Evolutionary conservation across 2,329 filamentous ascomycete genomes (phyloP).

Genomic region (Falciphora oryzae): DNA sequence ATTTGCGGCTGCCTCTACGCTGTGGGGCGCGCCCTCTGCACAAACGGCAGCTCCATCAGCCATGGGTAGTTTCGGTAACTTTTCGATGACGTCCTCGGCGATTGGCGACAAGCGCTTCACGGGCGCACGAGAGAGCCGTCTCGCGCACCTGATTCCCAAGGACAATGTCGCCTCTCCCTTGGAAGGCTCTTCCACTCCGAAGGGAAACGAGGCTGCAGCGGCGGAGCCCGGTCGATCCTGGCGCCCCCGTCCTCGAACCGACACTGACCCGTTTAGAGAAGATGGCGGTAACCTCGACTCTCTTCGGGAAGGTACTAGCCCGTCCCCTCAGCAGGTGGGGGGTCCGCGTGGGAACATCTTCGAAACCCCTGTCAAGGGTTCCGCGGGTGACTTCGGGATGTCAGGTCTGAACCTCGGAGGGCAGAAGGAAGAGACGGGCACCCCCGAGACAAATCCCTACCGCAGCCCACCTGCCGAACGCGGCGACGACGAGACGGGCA

Average conservation of each 20-base stretch:
- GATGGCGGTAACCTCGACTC: constrained; percentile 48
- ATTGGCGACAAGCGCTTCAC: constrained; percentile 69
- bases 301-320: constrained; percentile 66
- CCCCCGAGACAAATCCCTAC: constrained; percentile 94
- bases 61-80: constrained; percentile 86
- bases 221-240: constrained; percentile 41
- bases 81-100: constrained; percentile 59
- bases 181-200: constrained; percentile 42
- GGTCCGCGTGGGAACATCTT: constrained; percentile 34
- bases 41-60: constrained; percentile 60
- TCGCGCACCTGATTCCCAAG: constrained; percentile 80
- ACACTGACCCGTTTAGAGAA: constrained; percentile 69
- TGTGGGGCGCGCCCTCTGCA: constrained; percentile 42
- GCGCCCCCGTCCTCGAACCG: constrained; percentile 58
- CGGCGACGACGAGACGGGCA: constrained; percentile 34
- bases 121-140: constrained; percentile 69
- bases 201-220: constrained; percentile 43
- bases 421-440: constrained; percentile 61
- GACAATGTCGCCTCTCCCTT: constrained; percentile 47
- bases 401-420: constrained; percentile 51
- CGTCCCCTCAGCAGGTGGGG: constrained; percentile 26
- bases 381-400: constrained; percentile 56
- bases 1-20: constrained; percentile 36
- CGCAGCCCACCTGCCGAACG: constrained; percentile 80
- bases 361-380: constrained; percentile 50